Evolutionary conservation across 148 eudicot genomes (phyloP), one percentile per base, ranked within the genome.

Genomic region (Amaranthus palmeri): DNA sequence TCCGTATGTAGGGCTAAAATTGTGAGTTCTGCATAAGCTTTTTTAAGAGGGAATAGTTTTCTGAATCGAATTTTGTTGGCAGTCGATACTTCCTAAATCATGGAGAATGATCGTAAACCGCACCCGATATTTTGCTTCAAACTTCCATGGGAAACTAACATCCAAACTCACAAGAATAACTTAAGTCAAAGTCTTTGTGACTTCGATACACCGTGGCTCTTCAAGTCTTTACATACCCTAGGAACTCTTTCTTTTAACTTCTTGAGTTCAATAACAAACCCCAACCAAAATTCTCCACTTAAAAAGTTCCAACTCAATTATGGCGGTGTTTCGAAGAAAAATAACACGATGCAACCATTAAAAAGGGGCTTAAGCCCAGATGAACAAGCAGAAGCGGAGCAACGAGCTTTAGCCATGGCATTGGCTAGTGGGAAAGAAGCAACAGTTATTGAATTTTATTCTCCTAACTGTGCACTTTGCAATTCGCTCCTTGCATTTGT

Each of bases 341-440:
- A 15, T 65, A 18, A 18, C 11, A 47, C 58, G 45, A 51, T 13
- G 53, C 73, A 77, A 46, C n/a, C 49, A 42, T 50, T 48, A 2
- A 43, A 46, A 9, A 86, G 73, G 82, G 75, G 67, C 14, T 81
- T 85, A 81, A 82, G 66, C 45, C 71, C 72, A 0, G 83, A 83
- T 55, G 97, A 89, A 52, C 98, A 88, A 78, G 97, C 83, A 5
- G 99, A 95, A 75, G 86, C 88, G 0, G 99, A 95, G 80, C 99
- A 89, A 76, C 86, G 97, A 62, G 99, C 93, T 3, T 74, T 95
- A 14, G 97, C 97, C 4, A 70, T 72, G 69, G 97, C 97, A 5
- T 77, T 95, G 61, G 85, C 83, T 0, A 86, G 87, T 43, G 89
- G 90, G 25, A 95, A 92, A 77, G 98, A 85, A 15, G 97, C 90